Evolutionary conservation across 768 basidiomycete genomes (phyloP), one percentile per base, ranked within the genome.

Genomic region (Harrya chromipes): DNA sequence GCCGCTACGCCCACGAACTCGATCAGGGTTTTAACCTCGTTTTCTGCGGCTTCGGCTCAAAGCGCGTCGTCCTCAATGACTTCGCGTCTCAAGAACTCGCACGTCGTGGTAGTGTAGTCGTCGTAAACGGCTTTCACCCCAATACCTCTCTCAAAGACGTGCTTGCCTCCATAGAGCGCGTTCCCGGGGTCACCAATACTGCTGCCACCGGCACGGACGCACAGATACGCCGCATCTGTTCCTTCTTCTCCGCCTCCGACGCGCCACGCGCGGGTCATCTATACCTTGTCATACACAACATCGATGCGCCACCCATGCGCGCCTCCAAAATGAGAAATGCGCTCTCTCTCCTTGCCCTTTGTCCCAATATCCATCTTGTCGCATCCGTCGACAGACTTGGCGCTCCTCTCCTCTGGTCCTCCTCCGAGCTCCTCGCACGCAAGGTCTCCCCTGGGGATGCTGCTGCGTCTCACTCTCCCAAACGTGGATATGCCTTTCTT

Each of bases 11-110:
- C 38, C 71, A 75, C 53, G 92, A 97, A 66, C 75, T 97, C 21
- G 71, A 74, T 2, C 80, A 85, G 63, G 94, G 92, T 1, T 97
- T 93, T 75, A 94, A 90, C 66, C 71, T 97, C 38, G 68, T 94
- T 17, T 84, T 91, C 66, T 91, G 92, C 60, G 95, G 95, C 1
- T 81, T 83, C 59, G 95, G 95, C 6, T 94, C 91, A 17, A 99
- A 99, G 65, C 77, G 90, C 47, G 65, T 62, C 16, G 56, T 87
- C 9, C 72, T 99, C 27, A 90, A 95, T 62, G 72, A 79, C 19
- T 90, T 97, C 48, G 91, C 87, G 1, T 71, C 64, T 4, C 70
- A 76, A 0, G 62, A 70, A 19, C 81, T 88, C 53, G 68, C 79
- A 7, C 79, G 73, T 46, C 66, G 62, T 1, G 91, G 92, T 0